Evolutionary conservation across 176 grass and related monocot genomes (phyloP).

Genomic region (Zoysia pacifica): DNA sequence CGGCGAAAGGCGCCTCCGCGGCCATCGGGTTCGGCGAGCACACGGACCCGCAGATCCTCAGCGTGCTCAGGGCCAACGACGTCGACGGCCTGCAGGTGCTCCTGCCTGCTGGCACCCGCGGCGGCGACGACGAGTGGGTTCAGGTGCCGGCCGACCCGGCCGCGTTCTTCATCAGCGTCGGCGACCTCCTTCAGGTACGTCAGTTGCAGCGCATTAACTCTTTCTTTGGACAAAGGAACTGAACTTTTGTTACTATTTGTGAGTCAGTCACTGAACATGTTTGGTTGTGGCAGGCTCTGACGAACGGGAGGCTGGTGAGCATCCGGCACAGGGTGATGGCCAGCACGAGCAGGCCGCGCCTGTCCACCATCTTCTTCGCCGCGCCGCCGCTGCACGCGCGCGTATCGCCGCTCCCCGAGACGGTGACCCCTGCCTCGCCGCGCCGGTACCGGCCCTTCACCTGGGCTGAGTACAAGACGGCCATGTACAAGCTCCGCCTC

Average conservation of each 20-base stretch:
- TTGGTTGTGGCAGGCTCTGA: conserved; percentile 55
- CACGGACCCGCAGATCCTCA: conserved; percentile 84
- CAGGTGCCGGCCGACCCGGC: conserved; percentile 62
- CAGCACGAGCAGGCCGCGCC: conserved; percentile 53
- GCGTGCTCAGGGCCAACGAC: conserved; percentile 73
- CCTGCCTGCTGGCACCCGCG: neutral
- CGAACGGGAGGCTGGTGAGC: conserved; percentile 79
- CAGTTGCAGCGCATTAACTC: neutral
- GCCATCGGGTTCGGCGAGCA: conserved; percentile 90
- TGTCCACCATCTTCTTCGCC: conserved; percentile 76
- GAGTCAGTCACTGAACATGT: neutral
- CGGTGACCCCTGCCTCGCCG: conserved; percentile 30
- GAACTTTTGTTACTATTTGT: neutral
- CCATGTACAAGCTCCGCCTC: conserved; percentile 78
- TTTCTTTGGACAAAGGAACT: neutral
- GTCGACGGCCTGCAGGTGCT: conserved; percentile 81
- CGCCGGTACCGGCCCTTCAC: conserved; percentile 68
- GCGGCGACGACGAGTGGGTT: conserved; percentile 45
- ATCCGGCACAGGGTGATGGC: conserved; percentile 85
- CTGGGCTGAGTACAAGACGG: conserved; percentile 91
- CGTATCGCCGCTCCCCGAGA: conserved; percentile 53
- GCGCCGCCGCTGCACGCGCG: conserved; percentile 57
- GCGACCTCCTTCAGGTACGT: conserved; percentile 81
- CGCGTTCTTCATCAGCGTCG: conserved; percentile 78
- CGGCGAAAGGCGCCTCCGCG: neutral